Base-by-base conservation (phyloP, 768 basidiomycete species). In the Termitomyces sp. region DNA sequence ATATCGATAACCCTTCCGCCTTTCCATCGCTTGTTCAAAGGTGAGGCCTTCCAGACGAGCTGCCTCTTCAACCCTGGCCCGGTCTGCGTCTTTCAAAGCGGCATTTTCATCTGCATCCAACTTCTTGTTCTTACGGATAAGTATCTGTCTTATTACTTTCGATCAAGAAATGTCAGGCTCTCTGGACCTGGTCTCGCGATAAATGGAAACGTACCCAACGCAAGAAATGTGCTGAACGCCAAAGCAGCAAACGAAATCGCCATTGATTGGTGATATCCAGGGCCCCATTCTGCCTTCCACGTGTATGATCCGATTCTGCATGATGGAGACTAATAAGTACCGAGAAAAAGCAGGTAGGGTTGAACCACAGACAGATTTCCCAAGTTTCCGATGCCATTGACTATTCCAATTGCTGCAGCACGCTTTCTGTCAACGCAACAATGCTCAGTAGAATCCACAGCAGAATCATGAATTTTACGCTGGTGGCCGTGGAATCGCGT, bases 251-350 rank as follows among this genome's bases (percentile, higher is more conserved):
- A 68, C 2, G 74, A 74, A 55, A 89, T 84, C 42, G 76, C 74
- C 84, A 88, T 85, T 0, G 85, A 85, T 46, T 76, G 85, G 52
- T 86, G 85, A 65, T 88, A 89, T 62, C 78, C 65, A 0, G 87
- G 87, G 9, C 84, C 77, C 86, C 87, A 89, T 20, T 69, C 67
- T 3, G 81, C 67, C 65, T 83, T 83, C 87, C 87, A 89, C 0
- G 81, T 78, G 65, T 81, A 88, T 0, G 85, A 86, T 3, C 84
- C 82, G 65, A 85, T 83, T 4, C 86, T 88, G 11, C n/a, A 40
- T 45, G n/a, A n/a, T 24, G 16, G 11, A 22, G 9, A 18, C 24
- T 36, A 18, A 45, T 33, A 2, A 55, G 24, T 36, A 36, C 32
- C 2, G 40, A 53, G 28, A 46, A 32, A n/a, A n/a, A 50, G 35